Evolutionary conservation across 192 early-diverging fungal genomes (phyloP).

Genomic region (Linnemannia schmuckeri): DNA sequence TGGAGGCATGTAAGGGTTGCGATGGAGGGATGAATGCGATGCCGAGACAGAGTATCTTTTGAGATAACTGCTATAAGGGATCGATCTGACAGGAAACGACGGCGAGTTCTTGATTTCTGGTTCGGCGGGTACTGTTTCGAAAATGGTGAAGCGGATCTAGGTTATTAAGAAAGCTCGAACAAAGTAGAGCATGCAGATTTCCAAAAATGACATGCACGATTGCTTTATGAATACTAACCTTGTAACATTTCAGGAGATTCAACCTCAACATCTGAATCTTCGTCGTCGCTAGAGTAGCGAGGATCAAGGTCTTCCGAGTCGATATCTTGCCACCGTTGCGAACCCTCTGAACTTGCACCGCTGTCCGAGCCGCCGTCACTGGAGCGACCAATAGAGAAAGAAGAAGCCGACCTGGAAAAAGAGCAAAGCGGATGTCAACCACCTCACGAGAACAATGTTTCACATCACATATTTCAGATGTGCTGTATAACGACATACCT

Average conservation of each 20-base stretch:
- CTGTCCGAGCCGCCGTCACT: conserved; percentile 30
- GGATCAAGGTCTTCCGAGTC: conserved; percentile 45
- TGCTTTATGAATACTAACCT: not conserved
- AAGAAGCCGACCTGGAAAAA: conserved; percentile 25
- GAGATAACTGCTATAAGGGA: conserved; percentile 71
- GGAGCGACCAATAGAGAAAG: conserved; percentile 32
- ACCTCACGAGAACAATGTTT: not conserved
- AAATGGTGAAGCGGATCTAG: not conserved
- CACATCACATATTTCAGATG: not conserved
- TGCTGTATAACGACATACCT: conserved; percentile 12
- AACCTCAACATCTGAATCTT: conserved; percentile 12
- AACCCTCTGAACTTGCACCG: conserved; percentile 33
- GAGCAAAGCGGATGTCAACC: not conserved
- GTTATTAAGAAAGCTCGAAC: too few relatives aligned
- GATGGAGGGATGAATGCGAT: conserved; percentile 15
- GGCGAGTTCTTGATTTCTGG: conserved; percentile 31
- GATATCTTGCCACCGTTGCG: conserved; percentile 22
- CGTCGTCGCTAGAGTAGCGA: conserved; percentile 37
- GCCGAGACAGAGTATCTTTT: conserved; percentile 60
- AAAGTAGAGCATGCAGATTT: not conserved
- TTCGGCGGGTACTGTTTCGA: conserved; percentile 14
- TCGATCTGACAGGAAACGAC: conserved; percentile 55
- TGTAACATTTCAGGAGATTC: conserved; percentile 19
- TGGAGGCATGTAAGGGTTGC: conserved; percentile 64
- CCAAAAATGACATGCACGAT: not conserved